These are phyloP conservation scores for Delitschia confertaspora DNA, from an alignment of 495 filamentous ascomycete genomes.

Conservation along the genomic window DNA sequence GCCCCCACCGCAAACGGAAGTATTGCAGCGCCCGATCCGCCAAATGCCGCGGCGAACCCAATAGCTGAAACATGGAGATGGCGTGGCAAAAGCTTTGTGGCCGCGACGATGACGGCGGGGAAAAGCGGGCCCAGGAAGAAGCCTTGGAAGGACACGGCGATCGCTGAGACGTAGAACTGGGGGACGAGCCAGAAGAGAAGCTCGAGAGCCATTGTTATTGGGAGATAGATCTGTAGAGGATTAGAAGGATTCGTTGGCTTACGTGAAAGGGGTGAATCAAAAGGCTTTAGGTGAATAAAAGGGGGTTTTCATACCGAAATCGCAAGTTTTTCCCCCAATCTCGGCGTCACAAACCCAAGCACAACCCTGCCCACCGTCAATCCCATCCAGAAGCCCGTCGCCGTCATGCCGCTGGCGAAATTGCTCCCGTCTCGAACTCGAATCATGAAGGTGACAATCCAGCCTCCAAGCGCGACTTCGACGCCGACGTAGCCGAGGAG, in stretches of 20 bases:
- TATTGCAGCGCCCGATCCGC: slow-evolving; percentile 66
- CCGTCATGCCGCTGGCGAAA: slow-evolving; percentile 54
- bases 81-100: slow-evolving; percentile 71
- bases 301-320: slow-evolving; percentile 38
- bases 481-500: slow-evolving; percentile 71
- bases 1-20: slow-evolving; percentile 81
- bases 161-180: slow-evolving; percentile 61
- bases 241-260: neutral
- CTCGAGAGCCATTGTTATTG: slow-evolving; percentile 35
- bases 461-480: slow-evolving; percentile 75
- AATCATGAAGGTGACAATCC: slow-evolving; percentile 61
- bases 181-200: slow-evolving; percentile 55
- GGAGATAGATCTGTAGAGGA: slow-evolving; percentile 35
- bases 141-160: slow-evolving; percentile 58
- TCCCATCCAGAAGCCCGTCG: slow-evolving; percentile 60
- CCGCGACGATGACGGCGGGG: slow-evolving; percentile 66
- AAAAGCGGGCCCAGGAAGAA: slow-evolving; percentile 60
- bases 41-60: slow-evolving; percentile 75
- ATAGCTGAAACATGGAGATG: slow-evolving; percentile 74
- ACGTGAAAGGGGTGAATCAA: neutral
- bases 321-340: slow-evolving; percentile 52
- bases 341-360: slow-evolving; percentile 54
- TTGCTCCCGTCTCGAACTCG: slow-evolving; percentile 45
- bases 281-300: neutral
- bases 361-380: slow-evolving; percentile 52